phyloP scores from a whole-genome alignment of 768 basidiomycete genomes.

The Roridomyces roridus region DNA sequence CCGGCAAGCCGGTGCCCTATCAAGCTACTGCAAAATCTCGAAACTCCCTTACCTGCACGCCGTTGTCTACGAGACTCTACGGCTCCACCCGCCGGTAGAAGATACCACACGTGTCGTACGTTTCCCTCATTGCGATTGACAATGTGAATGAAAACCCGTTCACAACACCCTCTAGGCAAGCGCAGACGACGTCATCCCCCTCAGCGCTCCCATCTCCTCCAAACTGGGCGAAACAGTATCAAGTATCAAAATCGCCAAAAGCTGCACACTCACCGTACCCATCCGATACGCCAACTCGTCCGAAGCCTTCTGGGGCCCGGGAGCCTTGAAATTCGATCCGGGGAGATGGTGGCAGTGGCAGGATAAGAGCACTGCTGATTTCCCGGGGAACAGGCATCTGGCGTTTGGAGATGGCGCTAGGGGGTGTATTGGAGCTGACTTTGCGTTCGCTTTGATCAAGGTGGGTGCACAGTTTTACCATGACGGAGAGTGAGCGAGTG shows the following conservation, averaged over 20 bases:
- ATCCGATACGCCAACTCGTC: slow-evolving; percentile 41
- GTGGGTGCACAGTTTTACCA: slow-evolving; percentile 21
- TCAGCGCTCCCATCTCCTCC: slow-evolving; percentile 32
- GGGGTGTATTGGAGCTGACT: slow-evolving; percentile 40
- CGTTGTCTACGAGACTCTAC: slow-evolving; percentile 37
- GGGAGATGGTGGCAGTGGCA: slow-evolving; percentile 38
- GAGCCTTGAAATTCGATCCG: slow-evolving; percentile 44
- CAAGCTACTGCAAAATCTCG: slow-evolving; percentile 13
- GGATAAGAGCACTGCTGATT: slow-evolving; percentile 29
- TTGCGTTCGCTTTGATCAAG: slow-evolving; percentile 44
- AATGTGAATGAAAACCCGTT: no score
- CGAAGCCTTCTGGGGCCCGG: slow-evolving; percentile 45
- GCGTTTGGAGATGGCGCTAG: slow-evolving; percentile 45
- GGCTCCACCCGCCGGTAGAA: slow-evolving; percentile 38
- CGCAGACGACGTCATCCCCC: slow-evolving; percentile 41
- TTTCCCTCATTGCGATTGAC: no score
- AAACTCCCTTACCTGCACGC: slow-evolving; percentile 41
- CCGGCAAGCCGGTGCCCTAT: not conserved
- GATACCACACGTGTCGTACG: slow-evolving; percentile 30
- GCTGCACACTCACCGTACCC: slow-evolving; percentile 38
- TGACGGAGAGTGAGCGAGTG: no score
- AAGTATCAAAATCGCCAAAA: slow-evolving; percentile 36
- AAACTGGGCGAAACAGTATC: slow-evolving; percentile 29
- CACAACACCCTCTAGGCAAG: slow-evolving; percentile 30
- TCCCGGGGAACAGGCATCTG: slow-evolving; percentile 42